A percentile compares a stretch with the other conserved stretches of the same genome.
These are phyloP conservation scores for Avena eriantha DNA, from an alignment of 176 grass and related monocot genomes.

Conservation along the genomic window DNA sequence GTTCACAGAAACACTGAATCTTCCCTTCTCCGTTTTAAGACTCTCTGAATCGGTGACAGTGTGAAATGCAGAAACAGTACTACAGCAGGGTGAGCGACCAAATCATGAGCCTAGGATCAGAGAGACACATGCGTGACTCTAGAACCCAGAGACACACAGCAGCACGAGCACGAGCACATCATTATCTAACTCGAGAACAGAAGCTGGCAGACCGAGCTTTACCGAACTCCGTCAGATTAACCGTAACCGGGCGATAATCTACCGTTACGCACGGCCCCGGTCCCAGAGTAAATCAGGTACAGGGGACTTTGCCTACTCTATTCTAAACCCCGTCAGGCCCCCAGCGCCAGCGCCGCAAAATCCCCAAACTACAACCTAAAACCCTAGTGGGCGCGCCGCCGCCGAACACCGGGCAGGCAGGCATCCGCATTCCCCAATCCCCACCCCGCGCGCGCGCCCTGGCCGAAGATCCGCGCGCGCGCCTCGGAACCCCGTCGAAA, in stretches of 20 bases:
- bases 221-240: neutral
- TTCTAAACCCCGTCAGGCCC: neutral
- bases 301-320: no score
- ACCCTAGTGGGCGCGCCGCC: conserved; percentile 12
- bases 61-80: no score
- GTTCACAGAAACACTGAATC: neutral
- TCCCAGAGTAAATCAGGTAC: no score
- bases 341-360: neutral
- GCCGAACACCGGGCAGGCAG: no score
- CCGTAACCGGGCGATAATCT: neutral
- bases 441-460: neutral
- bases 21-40: neutral
- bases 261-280: neutral
- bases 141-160: neutral
- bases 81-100: neutral
- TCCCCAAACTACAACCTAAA: neutral
- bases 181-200: neutral
- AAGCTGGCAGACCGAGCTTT: neutral
- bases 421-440: neutral
- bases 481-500: neutral
- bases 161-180: neutral
- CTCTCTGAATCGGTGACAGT: no score
- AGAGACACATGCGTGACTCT: neutral
- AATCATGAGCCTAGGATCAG: conserved; percentile 12
- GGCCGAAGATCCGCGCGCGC: neutral